phyloP scores from a whole-genome alignment of 2,329 filamentous ascomycete species.

The Dactylella cylindrospora region DNA sequence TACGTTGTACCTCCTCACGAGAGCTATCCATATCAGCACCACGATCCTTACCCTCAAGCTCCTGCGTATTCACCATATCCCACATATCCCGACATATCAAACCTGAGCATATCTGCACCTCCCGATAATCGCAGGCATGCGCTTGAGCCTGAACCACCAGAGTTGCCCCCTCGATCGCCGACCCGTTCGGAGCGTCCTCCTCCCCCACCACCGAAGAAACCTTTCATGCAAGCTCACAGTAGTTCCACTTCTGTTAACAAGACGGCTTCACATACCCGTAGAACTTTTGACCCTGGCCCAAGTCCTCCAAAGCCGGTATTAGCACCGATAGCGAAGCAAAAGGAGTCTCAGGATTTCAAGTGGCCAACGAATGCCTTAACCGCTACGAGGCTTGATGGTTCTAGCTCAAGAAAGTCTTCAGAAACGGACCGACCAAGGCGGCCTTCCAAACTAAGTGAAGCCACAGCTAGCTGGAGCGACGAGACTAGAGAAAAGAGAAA shows the following conservation, averaged over 20 bases:
- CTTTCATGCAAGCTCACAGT: conserved; percentile 15
- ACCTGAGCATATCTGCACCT: conserved; percentile 17
- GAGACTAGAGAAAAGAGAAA: conserved; percentile 18
- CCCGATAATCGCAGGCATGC: background rate
- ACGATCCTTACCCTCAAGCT: conserved; percentile 21
- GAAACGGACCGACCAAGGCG: conserved; percentile 12
- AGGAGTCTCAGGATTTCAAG: conserved; percentile 25
- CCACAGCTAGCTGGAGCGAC: conserved; percentile 2
- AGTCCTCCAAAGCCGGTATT: background rate
- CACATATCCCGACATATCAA: conserved; percentile 24
- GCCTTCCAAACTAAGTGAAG: conserved; percentile 14
- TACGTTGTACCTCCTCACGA: conserved; percentile 32
- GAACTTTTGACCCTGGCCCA: background rate
- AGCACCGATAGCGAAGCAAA: conserved; percentile 23
- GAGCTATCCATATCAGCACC: conserved; percentile 9
- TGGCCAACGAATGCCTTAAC: conserved; percentile 33
- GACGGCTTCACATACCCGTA: conserved; percentile 3
- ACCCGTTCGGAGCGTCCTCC: conserved; percentile 12
- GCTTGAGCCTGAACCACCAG: conserved; percentile 3
- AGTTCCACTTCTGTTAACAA: background rate
- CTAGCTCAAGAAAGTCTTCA: conserved; percentile 7
- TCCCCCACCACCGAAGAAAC: conserved; percentile 30
- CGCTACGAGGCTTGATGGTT: conserved; percentile 5
- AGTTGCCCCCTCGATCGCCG: conserved; percentile 6
- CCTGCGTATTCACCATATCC: conserved; percentile 27